phyloP scores from a whole-genome alignment of 176 grass and related monocot species.

The Oryza glaberrima region DNA sequence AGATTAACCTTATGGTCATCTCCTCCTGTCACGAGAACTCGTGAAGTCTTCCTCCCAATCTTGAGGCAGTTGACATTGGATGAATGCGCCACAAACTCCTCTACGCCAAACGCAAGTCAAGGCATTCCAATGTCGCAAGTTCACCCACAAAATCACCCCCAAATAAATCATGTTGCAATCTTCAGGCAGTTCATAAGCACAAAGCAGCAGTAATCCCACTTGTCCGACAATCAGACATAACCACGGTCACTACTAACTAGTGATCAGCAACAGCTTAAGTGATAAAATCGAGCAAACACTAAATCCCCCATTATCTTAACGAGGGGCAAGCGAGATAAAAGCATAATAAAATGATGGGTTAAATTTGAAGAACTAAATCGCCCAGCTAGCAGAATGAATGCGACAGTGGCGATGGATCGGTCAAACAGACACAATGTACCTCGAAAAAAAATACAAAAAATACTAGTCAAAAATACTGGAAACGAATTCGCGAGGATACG shows the following conservation, averaged over 20 bases:
- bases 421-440: constrained; percentile 14
- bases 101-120: constrained; percentile 66
- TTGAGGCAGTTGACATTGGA: constrained; percentile 99
- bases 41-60: constrained; percentile 92
- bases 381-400: background rate
- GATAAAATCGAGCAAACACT: background rate
- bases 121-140: constrained; percentile 42
- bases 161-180: background rate
- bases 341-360: background rate
- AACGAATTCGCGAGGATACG: constrained; percentile 73
- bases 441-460: constrained; percentile 38
- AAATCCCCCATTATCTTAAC: background rate
- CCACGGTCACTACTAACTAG: background rate
- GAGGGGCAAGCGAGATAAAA: background rate
- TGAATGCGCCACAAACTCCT: constrained; percentile 98
- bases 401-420: background rate
- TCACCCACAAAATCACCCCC: background rate
- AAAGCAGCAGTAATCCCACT: background rate
- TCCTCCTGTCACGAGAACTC: constrained; percentile 92
- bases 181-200: background rate
- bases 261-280: background rate
- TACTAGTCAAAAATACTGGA: background rate
- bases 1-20: constrained; percentile 97
- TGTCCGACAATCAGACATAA: background rate
- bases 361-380: background rate